Base-by-base conservation (phyloP, 768 basidiomycete species). In the Kwoniella mangroviensis region DNA sequence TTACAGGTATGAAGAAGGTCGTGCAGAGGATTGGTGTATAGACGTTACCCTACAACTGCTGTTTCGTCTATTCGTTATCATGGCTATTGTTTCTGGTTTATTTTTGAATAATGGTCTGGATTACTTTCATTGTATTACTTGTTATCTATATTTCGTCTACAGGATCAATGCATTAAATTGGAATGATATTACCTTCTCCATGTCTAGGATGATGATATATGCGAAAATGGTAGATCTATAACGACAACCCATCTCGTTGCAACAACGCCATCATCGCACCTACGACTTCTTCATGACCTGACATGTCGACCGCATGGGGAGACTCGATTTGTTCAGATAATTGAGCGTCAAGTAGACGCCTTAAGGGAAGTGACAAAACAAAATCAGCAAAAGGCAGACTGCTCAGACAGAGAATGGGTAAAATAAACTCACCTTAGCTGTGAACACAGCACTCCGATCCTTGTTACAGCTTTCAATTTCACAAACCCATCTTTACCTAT, bases 401-500 rank as follows among this genome's bases (percentile, higher is more conserved):
- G n/a, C n/a, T n/a, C n/a, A n/a, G n/a, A n/a, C n/a, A n/a, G n/a
- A n/a, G n/a, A n/a, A n/a, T n/a, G n/a, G n/a, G n/a, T n/a, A n/a
- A n/a, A n/a, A n/a, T n/a, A n/a, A n/a, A 75, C 79, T 43, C 79
- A 91, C 92, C 92, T 86, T 12, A 94, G 84, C 73, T 94, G 92
- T 77, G 94, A 94, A 52, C 93, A 91, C 34, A 97, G 86, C 12
- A 94, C 89, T 1, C 93, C 94, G 59, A 96, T 95, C 10, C 93
- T 87, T n/a, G 94, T 91, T 88, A 90, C 92, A 0, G 93, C 92
- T 65, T 86, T 88, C 70, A 96, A 80, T 75, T 87, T 89, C 68
- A 97, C 83, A 41, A 72, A 68, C 10, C 85, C 84, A 24, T 87
- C 86, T 55, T 86, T 87, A 17, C 83, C 86, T 19, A 84, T 68